phyloP scores from a whole-genome alignment of 2,329 filamentous ascomycete genomes.

The Septoria linicola region DNA sequence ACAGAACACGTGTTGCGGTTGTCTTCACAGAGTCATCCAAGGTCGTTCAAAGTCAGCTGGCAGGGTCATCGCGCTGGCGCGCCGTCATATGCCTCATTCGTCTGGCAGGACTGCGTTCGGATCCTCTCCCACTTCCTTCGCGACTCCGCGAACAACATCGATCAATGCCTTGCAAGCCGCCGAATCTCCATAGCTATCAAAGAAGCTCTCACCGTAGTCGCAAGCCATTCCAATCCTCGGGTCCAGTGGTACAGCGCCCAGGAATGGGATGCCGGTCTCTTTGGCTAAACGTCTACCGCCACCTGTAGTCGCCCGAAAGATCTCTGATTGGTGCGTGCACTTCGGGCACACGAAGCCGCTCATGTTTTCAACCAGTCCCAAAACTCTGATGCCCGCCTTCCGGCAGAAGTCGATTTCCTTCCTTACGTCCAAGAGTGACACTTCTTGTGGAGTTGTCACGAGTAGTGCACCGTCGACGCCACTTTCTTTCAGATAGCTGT shows the following conservation, averaged over 20 bases:
- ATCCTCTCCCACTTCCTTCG: conserved; percentile 36
- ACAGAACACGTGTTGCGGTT: no score
- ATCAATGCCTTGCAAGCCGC: conserved; percentile 82
- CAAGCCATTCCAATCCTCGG: conserved; percentile 94
- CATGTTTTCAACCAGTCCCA: conserved; percentile 98
- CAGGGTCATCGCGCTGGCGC: neutral
- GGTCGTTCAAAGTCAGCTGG: neutral
- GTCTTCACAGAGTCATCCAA: no score
- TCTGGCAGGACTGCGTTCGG: conserved; percentile 34
- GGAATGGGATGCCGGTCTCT: conserved; percentile 83
- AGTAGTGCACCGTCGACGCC: conserved; percentile 92
- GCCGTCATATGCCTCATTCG: conserved; percentile 20
- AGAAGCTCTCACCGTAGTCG: conserved; percentile 96
- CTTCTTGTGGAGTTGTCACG: conserved; percentile 93
- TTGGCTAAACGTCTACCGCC: conserved; percentile 76
- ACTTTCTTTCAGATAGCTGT: conserved; percentile 83
- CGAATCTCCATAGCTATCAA: conserved; percentile 89
- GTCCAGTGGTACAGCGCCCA: conserved; percentile 87
- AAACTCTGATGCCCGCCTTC: conserved; percentile 84
- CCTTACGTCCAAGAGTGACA: conserved; percentile 84
- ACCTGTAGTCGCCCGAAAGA: conserved; percentile 88
- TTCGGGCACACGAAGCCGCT: conserved; percentile 93
- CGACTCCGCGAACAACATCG: conserved; percentile 71
- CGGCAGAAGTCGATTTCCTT: conserved; percentile 98
- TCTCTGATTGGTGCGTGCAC: conserved; percentile 75